Conservation (phyloP, 352 stramenopile genomes). For the Phytophthora nicotianae region DNA sequence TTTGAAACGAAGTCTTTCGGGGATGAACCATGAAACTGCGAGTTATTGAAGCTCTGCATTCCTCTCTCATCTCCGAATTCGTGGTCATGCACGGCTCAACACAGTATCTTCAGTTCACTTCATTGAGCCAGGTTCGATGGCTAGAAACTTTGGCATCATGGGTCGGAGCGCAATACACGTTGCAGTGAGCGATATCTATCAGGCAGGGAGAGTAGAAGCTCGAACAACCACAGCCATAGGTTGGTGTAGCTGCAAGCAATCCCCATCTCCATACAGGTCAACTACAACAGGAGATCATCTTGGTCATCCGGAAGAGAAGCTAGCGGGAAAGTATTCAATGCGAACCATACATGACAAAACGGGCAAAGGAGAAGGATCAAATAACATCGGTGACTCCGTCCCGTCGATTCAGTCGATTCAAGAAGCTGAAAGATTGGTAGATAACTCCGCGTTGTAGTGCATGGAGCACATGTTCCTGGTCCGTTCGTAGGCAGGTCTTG, state of each 20-base stretch:
- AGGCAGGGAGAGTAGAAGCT: neutral
- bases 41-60: neutral
- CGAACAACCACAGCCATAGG: neutral
- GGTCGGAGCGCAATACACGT: constrained; percentile 9
- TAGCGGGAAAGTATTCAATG: constrained; percentile 9
- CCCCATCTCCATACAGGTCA: constrained; percentile 2
- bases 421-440: constrained; percentile 3
- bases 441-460: constrained; percentile 38
- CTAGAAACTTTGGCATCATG: constrained; percentile 3
- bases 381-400: constrained; percentile 2
- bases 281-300: constrained; percentile 10
- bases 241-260: neutral
- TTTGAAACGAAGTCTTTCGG: neutral
- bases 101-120: constrained; percentile 9
- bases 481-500: constrained; percentile 62
- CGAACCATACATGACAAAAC: constrained; percentile 16
- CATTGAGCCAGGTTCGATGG: neutral
- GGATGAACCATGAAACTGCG: neutral
- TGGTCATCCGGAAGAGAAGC: constrained; percentile 9
- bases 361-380: neutral
- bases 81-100: neutral
- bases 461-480: constrained; percentile 62
- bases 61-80: neutral
- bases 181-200: constrained; percentile 8
- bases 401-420: constrained; percentile 10